Evolutionary conservation across 2,329 filamentous ascomycete genomes (phyloP), one percentile per base, ranked within the genome.

Genomic region (Passalora sequoiae): DNA sequence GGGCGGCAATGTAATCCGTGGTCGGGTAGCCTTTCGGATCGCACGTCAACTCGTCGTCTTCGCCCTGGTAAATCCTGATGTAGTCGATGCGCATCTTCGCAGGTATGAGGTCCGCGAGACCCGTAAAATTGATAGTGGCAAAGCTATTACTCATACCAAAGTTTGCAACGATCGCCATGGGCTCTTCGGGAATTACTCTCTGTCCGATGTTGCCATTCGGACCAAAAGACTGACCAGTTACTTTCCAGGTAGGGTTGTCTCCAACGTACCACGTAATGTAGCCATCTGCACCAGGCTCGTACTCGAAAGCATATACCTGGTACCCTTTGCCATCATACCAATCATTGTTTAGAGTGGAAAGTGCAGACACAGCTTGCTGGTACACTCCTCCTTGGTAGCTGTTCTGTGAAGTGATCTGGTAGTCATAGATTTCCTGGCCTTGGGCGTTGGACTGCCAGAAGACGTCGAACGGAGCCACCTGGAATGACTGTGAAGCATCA

Each of bases 171-270:
- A 86, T 65, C 1, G 78, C 60, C 78, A 86, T 74, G 2, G 83
- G 83, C 58, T 86, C 83, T 52, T 79, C 67, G 0, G 82, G 80
- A 39, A 86, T 76, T 15, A 75, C 64, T 51, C 83, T 70, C 53
- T 82, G 77, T 5, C 80, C 82, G 44, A 86, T 66, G 57, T 86
- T 86, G 44, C 82, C 83, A 49, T 85, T 86, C 1, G 81, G 77
- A 4, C 81, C 76, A 12, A 84, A 66, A 2, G 82, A 70, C 28
- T 75, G 67, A 22, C 66, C 75, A 47, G 78, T 72, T 42, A 85
- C 63, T 27, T 77, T 81, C 78, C 79, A 86, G 2, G 78, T 83
- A 43, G 78, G 75, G 4, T 77, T 69, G 27, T 78, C 69, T 19
- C 81, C 83, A 17, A 86, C 77, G 53, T 79, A 81, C 81, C 81